These are phyloP conservation scores for Mesembryanthemum crystallinum DNA, from an alignment of 148 eudicot genomes.

Conservation along the genomic window DNA sequence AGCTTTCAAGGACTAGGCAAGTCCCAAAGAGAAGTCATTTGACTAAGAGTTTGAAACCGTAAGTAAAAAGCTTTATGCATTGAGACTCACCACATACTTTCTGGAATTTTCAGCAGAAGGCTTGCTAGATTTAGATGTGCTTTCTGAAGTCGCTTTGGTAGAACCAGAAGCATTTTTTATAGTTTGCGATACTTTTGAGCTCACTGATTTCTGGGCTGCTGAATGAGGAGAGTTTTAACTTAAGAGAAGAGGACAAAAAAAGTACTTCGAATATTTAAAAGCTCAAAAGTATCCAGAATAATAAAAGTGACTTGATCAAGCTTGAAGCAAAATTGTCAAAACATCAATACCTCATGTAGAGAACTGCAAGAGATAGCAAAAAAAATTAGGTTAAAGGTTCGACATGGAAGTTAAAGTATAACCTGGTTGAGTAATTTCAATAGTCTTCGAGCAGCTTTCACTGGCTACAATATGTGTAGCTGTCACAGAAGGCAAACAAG, in stretches of 20 bases:
- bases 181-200: constrained; percentile 35
- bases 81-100: constrained; percentile 46
- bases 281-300: background rate
- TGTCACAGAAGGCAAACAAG: constrained; percentile 30
- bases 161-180: constrained; percentile 29
- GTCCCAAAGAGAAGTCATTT: background rate
- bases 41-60: background rate
- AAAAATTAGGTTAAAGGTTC: background rate
- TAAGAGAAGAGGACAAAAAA: background rate
- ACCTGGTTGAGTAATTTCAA: constrained; percentile 58
- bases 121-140: constrained; percentile 34
- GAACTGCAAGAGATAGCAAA: constrained; percentile 4
- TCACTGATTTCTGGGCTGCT: constrained; percentile 45
- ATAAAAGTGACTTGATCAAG: background rate
- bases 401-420: background rate
- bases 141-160: constrained; percentile 33
- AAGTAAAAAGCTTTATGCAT: constrained; percentile 6
- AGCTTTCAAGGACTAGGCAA: background rate
- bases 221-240: constrained; percentile 17
- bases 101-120: constrained; percentile 30
- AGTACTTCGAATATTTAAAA: background rate
- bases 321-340: background rate
- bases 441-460: constrained; percentile 37
- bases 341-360: constrained; percentile 12
- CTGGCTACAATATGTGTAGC: constrained; percentile 30